Evolutionary conservation across 345 rosid species (phyloP).

Genomic region (Cardiospermum halicacabum): DNA sequence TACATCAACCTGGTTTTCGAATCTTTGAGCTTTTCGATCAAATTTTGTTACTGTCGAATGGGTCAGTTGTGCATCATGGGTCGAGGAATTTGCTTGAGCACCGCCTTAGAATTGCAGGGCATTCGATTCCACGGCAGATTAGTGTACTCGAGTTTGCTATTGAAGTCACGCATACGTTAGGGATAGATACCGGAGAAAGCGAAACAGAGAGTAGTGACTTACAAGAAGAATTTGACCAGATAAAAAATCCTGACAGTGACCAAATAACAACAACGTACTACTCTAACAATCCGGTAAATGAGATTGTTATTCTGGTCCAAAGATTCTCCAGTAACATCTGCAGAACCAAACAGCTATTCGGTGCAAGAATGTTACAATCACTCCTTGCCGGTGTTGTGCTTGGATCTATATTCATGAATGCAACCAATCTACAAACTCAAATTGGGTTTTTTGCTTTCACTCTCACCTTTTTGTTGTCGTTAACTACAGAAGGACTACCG

Average conservation of each 20-base stretch:
- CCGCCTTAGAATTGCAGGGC: slow-evolving; percentile 39
- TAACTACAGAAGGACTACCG: slow-evolving; percentile 88
- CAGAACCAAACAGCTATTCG: slow-evolving; percentile 82
- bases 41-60: slow-evolving; percentile 67
- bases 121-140: slow-evolving; percentile 63
- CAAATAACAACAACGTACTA: slow-evolving; percentile 36
- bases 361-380: slow-evolving; percentile 79
- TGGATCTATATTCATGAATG: slow-evolving; percentile 75
- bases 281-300: slow-evolving; percentile 63
- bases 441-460: slow-evolving; percentile 95
- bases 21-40: slow-evolving; percentile 81
- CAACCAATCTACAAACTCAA: slow-evolving; percentile 59
- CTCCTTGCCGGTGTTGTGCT: slow-evolving; percentile 74
- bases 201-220: slow-evolving; percentile 59
- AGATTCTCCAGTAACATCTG: slow-evolving; percentile 90
- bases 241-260: slow-evolving; percentile 64
- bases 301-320: slow-evolving; percentile 68
- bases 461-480: slow-evolving; percentile 76
- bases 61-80: slow-evolving; percentile 77
- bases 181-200: slow-evolving; percentile 35
- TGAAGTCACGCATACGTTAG: slow-evolving; percentile 66
- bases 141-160: slow-evolving; percentile 81
- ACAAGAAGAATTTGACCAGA: slow-evolving; percentile 81
- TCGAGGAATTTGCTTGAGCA: slow-evolving; percentile 61
- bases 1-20: slow-evolving; percentile 94